Base-by-base conservation (phyloP, 306 rosid genomes). In the Purshia tridentata region DNA sequence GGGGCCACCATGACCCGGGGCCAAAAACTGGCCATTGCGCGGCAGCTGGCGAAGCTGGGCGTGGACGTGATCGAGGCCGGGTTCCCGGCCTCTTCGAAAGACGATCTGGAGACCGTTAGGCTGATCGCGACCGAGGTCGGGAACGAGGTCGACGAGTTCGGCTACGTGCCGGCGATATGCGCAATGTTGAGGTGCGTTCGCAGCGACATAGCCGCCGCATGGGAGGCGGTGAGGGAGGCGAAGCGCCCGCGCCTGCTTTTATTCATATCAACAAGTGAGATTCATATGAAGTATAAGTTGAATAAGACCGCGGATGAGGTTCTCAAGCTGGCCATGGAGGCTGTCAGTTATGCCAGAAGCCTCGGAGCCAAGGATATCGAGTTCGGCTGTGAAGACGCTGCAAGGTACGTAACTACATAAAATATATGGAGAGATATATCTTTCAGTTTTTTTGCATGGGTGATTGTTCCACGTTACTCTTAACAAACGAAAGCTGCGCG, bases 341-440 rank as follows among this genome's bases (percentile, higher is more conserved):
- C 29, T 8, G 60, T 68, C 23, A 49, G 23, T 39, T 86, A 81
- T 46, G 94, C 97, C 0, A 77, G 91, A 74, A 85, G 88, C 72
- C 76, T 91, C 54, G 94, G 97, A 8, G 87, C 88, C 18, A 60
- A 86, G 0, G 97, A 91, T 47, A 85, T 91, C 0, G 89, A 87
- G 76, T 91, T 91, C 80, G 81, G 90, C 66, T 86, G 90, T 2
- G 97, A 88, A 85, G 97, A 91, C 73, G 97, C 97, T 50, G 94
- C 94, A 39, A 88, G 92, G 93, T 87, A 13, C 35, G 35, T 29
- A n/a, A n/a, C n/a, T n/a, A 29, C 35, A 3, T 29, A 29, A 29
- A 29, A 29, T n/a, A n/a, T n/a, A n/a, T n/a, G n/a, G n/a, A n/a
- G n/a, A n/a, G n/a, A n/a, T n/a, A n/a, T n/a, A n/a, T n/a, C n/a